Conservation (phyloP, 192 early-diverging fungal species). For the Coemansia sp. region DNA sequence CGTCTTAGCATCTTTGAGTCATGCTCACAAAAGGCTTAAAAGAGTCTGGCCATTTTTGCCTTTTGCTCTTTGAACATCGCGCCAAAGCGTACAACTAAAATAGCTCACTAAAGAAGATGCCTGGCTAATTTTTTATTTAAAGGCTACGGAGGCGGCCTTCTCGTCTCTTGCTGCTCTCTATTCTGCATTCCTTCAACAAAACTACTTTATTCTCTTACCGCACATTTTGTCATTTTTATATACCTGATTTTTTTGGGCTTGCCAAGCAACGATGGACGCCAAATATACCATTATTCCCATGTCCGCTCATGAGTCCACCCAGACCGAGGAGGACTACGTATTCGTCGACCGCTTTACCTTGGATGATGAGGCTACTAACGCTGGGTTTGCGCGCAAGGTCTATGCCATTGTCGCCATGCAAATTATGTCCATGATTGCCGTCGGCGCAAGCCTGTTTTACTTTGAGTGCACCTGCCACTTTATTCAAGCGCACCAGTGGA, state of each 20-base stretch:
- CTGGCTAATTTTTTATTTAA: too few species aligned
- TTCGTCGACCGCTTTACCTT: not conserved
- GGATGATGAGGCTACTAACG: not conserved
- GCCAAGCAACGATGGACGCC: not conserved
- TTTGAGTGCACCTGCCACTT: constrained; percentile 13
- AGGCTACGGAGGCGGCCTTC: too few species aligned
- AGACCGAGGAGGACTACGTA: not conserved
- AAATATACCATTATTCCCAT: not conserved
- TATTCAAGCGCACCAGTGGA: not conserved
- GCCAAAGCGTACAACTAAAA: not conserved
- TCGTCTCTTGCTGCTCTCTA: not conserved
- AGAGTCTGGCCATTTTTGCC: not conserved
- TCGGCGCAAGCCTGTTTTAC: not conserved
- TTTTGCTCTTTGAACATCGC: not conserved
- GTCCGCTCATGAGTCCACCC: not conserved
- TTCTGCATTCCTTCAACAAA: not conserved
- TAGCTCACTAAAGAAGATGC: too few species aligned
- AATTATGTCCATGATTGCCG: not conserved
- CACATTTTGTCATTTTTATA: not conserved
- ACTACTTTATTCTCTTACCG: not conserved
- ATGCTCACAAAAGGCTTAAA: not conserved
- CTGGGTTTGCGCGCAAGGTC: constrained; percentile 5
- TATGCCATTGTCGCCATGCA: constrained; percentile 6
- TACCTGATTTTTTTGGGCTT: too few species aligned
- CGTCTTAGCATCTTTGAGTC: not conserved